phyloP scores from a whole-genome alignment of 345 rosid genomes.

The Linum lewisii region DNA sequence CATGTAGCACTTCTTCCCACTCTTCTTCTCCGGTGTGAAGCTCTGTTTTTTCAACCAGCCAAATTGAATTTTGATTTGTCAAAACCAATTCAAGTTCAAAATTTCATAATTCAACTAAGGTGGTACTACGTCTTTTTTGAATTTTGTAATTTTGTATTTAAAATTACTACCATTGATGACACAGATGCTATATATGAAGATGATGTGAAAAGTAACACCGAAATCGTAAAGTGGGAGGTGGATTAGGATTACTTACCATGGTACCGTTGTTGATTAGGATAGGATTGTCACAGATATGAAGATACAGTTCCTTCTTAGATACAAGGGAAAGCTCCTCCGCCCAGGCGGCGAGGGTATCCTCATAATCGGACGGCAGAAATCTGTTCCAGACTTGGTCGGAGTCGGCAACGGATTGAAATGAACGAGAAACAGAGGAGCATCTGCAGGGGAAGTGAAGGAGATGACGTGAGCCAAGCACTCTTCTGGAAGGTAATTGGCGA shows the following conservation, averaged over 20 bases:
- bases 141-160: neutral
- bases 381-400: constrained; percentile 10
- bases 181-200: too few species aligned
- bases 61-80: neutral
- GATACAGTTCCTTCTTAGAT: neutral
- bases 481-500: neutral
- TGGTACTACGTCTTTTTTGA: too few species aligned
- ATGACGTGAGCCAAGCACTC: constrained; percentile 9
- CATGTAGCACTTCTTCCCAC: constrained; percentile 15
- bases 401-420: constrained; percentile 7
- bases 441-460: constrained; percentile 12
- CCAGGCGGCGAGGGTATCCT: neutral
- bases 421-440: constrained; percentile 1
- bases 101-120: too few species aligned
- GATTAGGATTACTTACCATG: constrained; percentile 3
- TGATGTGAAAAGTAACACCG: neutral
- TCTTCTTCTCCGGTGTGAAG: constrained; percentile 5
- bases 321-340: neutral
- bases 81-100: too few species aligned
- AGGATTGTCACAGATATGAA: constrained; percentile 4
- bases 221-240: neutral
- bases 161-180: neutral
- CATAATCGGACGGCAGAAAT: constrained; percentile 6
- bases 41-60: neutral
- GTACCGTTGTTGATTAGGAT: neutral